Evolutionary conservation across 1,139 yeast genomes (phyloP), one percentile per base, ranked within the genome.

Genomic region (Scheffersomyces illinoinensis): DNA sequence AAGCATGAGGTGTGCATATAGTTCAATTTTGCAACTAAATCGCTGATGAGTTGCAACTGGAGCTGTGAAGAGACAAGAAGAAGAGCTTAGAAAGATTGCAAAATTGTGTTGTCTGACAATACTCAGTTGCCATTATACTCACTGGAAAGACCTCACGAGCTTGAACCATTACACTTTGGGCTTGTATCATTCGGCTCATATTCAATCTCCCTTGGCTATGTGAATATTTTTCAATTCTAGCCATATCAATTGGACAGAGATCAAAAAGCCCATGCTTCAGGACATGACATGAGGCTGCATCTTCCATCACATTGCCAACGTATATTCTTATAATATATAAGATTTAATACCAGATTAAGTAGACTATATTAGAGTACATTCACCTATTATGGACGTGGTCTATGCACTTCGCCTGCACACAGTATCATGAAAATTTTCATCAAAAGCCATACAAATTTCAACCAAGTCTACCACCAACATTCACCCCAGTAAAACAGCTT

Each of bases 361-460:
- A 5, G 10, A 24, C 33, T 24, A 24, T 24, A 24, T 24, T 24
- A 4, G 10, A 24, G 33, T 24, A 2, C 33, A 33, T 33, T 33
- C 43, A 33, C 43, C 4, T 33, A 33, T 33, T 33, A 33, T 10
- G 43, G 43, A 33, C 14, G 43, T 12, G 17, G 17, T 33, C 43
- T 8, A 24, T 24, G 43, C 43, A 33, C 14, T 33, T 33, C 17
- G 43, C 43, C 43, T 33, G 43, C 43, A 33, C 43, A 33, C 43
- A 33, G 17, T 17, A 8, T 14, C 17, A 33, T 33, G 43, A 33
- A 33, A 33, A 33, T 33, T 33, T 33, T 33, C 50, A 46, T 48
- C 39, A 50, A 58, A 51, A 56, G 54, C 58, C 51, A 53, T 51
- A 52, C 55, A 52, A 52, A 50, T 53, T 39, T 48, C 49, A 53